Conservation (phyloP, 306 rosid genomes). For the Quercus robur region DNA sequence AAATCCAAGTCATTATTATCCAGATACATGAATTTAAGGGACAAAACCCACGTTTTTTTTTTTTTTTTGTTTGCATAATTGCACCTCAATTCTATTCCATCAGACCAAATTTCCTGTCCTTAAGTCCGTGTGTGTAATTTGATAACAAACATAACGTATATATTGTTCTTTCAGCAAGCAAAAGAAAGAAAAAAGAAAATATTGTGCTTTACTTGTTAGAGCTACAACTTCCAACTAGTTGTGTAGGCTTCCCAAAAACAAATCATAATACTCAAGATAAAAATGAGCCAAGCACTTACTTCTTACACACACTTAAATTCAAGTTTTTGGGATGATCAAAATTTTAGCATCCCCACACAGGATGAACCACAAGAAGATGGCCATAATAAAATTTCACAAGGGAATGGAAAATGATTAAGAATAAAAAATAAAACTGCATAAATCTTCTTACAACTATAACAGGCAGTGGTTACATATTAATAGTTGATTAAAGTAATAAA, state of each 20-base stretch:
- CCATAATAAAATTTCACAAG: too few species aligned
- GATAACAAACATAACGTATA: background rate
- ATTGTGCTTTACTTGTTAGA: background rate
- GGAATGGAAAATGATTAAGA: too few species aligned
- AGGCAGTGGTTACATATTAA: too few species aligned
- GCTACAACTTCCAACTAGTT: background rate
- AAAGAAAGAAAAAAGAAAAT: too few species aligned
- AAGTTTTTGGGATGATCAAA: too few species aligned
- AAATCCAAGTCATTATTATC: background rate
- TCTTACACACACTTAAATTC: background rate
- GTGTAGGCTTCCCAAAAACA: background rate
- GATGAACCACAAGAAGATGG: too few species aligned
- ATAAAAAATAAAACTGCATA: too few species aligned
- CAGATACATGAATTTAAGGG: background rate
- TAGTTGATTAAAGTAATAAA: too few species aligned
- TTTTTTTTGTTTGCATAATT: background rate
- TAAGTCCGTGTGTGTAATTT: background rate
- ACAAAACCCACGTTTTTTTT: background rate
- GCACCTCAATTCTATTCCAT: background rate
- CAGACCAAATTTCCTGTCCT: background rate
- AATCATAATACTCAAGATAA: background rate
- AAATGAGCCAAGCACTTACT: background rate
- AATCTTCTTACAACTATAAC: too few species aligned
- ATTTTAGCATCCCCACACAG: too few species aligned
- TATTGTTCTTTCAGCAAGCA: background rate